Conservation (phyloP, 192 early-diverging fungal genomes). For the Diversispora epigaea region DNA sequence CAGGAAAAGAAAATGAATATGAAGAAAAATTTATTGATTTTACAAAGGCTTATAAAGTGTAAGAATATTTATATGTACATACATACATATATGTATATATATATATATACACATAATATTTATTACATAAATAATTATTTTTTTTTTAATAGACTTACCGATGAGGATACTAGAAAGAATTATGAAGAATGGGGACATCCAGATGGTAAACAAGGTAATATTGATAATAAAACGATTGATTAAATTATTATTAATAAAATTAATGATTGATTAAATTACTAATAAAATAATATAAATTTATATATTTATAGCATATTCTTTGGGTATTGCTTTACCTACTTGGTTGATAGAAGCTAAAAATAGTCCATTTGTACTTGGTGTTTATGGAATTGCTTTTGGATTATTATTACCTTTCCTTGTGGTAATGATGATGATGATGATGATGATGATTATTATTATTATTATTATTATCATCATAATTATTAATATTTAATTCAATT, state of each 20-base stretch:
- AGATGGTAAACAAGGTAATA: slow-evolving; percentile 80
- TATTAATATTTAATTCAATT: too few species aligned
- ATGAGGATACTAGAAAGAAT: slow-evolving; percentile 84
- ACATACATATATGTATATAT: too few species aligned
- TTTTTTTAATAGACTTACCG: slow-evolving; percentile 66
- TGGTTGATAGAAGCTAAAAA: slow-evolving; percentile 88
- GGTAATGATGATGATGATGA: slow-evolving; percentile 40
- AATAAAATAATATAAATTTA: neutral
- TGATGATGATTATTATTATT: neutral
- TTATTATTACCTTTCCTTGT: slow-evolving; percentile 85
- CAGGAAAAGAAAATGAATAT: slow-evolving; percentile 67
- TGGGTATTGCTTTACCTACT: slow-evolving; percentile 93
- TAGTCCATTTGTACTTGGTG: slow-evolving; percentile 74
- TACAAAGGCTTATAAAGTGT: slow-evolving; percentile 91
- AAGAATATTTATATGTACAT: slow-evolving; percentile 32
- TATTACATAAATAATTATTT: too few species aligned
- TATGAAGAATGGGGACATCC: slow-evolving; percentile 97
- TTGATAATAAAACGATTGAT: neutral
- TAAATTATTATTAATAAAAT: slow-evolving; percentile 41
- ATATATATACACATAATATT: too few species aligned
- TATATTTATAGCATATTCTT: slow-evolving; percentile 55
- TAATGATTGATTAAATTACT: neutral
- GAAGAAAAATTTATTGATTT: slow-evolving; percentile 81
- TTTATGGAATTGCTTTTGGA: slow-evolving; percentile 89
- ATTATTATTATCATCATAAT: neutral